Conservation (phyloP, 768 basidiomycete genomes). For the Clavulina sp. region DNA sequence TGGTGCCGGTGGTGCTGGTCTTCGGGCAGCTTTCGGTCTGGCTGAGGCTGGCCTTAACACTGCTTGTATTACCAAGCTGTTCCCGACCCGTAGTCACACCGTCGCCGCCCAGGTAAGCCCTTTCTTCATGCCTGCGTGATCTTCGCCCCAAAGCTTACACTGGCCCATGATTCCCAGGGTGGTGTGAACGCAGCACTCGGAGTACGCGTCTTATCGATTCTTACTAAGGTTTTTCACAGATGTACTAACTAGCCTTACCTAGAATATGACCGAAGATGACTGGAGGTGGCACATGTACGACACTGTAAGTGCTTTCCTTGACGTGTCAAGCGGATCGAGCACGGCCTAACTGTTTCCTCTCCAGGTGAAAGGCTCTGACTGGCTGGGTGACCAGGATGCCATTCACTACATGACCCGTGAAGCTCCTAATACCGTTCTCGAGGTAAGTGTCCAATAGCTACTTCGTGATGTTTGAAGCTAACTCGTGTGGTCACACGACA, state of each 20-base stretch:
- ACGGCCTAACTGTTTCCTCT: slow-evolving; percentile 12
- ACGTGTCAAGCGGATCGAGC: background rate
- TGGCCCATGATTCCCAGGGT: slow-evolving; percentile 33
- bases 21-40: slow-evolving; percentile 94
- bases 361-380: slow-evolving; percentile 96
- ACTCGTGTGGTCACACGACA: slow-evolving; percentile 18
- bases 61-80: slow-evolving; percentile 96
- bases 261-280: slow-evolving; percentile 99
- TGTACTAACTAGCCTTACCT: background rate
- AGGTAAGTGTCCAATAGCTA: slow-evolving; percentile 31
- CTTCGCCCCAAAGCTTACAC: background rate
- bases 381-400: slow-evolving; percentile 98
- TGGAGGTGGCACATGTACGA: slow-evolving; percentile 99
- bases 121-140: background rate
- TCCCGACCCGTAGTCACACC: slow-evolving; percentile 96
- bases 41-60: slow-evolving; percentile 98
- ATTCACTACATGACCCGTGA: slow-evolving; percentile 99
- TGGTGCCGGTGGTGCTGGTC: slow-evolving; percentile 94
- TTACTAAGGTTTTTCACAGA: background rate
- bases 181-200: slow-evolving; percentile 97
- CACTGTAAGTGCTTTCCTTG: slow-evolving; percentile 39
- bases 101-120: slow-evolving; percentile 79
- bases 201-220: slow-evolving; percentile 21
- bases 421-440: slow-evolving; percentile 83
- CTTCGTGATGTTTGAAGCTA: background rate